phyloP scores from a whole-genome alignment of 1,284 basidiomycete genomes.

The Cyathus pygmaeus region DNA sequence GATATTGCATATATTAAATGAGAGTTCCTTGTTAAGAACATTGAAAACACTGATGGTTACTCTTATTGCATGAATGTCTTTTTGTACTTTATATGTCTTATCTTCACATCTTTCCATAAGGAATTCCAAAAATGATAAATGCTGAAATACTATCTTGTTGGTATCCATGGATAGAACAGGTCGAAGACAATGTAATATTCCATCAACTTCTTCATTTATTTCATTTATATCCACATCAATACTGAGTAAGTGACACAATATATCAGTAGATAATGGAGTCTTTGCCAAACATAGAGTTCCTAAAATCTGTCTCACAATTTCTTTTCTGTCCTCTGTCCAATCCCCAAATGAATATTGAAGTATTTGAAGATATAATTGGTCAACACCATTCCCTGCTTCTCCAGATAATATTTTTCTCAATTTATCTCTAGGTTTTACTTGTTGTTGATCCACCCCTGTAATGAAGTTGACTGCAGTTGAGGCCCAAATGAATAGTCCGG shows the following conservation, averaged over 20 bases:
- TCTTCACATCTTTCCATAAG: background rate
- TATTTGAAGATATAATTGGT: background rate
- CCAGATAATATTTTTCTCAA: background rate
- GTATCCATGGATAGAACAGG: background rate
- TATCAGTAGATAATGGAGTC: background rate
- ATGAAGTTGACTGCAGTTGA: background rate
- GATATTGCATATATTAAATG: background rate
- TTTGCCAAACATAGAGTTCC: background rate
- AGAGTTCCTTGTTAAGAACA: background rate
- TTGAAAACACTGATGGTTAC: background rate
- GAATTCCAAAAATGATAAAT: background rate
- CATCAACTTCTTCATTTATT: background rate
- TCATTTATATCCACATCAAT: background rate
- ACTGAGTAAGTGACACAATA: background rate
- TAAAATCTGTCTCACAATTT: background rate
- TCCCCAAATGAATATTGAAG: background rate
- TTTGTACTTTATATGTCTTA: background rate
- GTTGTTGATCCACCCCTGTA: too few relatives aligned
- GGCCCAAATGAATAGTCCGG: constrained; percentile 3
- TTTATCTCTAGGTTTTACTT: background rate
- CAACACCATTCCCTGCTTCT: background rate
- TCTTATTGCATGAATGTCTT: background rate
- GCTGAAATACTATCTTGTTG: background rate
- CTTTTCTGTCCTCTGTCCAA: background rate
- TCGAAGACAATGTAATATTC: background rate